A percentile compares a stretch with the other conserved stretches of the same genome.
Conservation (phyloP, 2,329 filamentous ascomycete species). For the Neospermospora avenae region DNA sequence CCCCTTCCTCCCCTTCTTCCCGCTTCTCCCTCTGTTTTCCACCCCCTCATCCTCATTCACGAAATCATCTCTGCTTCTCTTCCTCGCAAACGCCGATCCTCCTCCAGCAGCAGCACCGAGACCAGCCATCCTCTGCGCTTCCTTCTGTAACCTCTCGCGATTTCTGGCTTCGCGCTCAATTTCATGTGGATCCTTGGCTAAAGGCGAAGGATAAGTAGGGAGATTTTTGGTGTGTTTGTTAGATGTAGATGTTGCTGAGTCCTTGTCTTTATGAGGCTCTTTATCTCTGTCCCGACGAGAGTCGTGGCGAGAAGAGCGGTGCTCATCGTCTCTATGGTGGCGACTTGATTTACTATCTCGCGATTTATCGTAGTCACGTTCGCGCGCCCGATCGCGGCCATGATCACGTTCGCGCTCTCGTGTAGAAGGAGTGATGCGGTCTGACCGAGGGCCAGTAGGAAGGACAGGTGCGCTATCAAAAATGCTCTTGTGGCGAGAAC, state of each 20-base stretch:
- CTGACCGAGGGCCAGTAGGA: slow-evolving; percentile 33
- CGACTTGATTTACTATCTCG: slow-evolving; percentile 21
- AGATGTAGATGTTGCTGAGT: background rate
- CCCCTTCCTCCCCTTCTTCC: slow-evolving; percentile 46
- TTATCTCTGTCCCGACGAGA: background rate
- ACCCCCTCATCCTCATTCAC: slow-evolving; percentile 43
- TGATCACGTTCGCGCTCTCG: slow-evolving; percentile 38
- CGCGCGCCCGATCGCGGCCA: slow-evolving; percentile 39
- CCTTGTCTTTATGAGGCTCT: background rate
- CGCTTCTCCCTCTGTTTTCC: slow-evolving; percentile 39
- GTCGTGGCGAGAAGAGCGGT: slow-evolving; percentile 5
- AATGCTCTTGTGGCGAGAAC: slow-evolving; percentile 25
- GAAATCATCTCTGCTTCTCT: slow-evolving; percentile 44
- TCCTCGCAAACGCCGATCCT: slow-evolving; percentile 27
- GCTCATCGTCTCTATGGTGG: background rate
- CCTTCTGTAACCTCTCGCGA: slow-evolving; percentile 63
- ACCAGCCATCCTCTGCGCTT: slow-evolving; percentile 62
- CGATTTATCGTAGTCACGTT: slow-evolving; percentile 33
- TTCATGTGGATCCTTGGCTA: slow-evolving; percentile 47
- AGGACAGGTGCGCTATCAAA: slow-evolving; percentile 24
- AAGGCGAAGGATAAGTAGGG: background rate
- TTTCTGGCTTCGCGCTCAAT: slow-evolving; percentile 65
- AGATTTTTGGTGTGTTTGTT: slow-evolving; percentile 3
- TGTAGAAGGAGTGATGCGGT: slow-evolving; percentile 38
- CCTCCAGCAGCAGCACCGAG: slow-evolving; percentile 36